These are phyloP conservation scores for Suhomyces guaymorum DNA, from an alignment of 1,139 yeast genomes.

Conservation along the genomic window DNA sequence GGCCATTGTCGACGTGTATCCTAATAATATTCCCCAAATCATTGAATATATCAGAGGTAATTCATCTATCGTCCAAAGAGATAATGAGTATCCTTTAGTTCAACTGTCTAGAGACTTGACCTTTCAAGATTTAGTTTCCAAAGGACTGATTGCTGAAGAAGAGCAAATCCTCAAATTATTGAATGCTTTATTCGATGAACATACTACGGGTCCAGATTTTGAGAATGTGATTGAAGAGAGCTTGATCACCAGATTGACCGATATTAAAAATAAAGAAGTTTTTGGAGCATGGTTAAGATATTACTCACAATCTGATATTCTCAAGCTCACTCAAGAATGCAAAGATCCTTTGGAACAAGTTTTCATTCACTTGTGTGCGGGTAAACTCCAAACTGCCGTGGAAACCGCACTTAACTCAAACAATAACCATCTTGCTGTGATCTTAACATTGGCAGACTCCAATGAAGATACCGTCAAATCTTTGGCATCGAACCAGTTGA, in stretches of 20 bases:
- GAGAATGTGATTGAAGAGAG: slow-evolving; percentile 26
- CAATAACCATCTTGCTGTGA: slow-evolving; percentile 67
- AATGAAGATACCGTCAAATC: slow-evolving; percentile 57
- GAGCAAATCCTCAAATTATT: slow-evolving; percentile 46
- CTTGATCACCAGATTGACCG: slow-evolving; percentile 23
- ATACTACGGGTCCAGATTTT: slow-evolving; percentile 5
- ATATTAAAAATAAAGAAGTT: slow-evolving; percentile 38
- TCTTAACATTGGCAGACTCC: slow-evolving; percentile 72
- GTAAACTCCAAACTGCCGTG: slow-evolving; percentile 64
- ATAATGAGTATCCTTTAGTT: slow-evolving; percentile 32
- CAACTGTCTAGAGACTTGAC: slow-evolving; percentile 20
- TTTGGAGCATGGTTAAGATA: slow-evolving; percentile 44
- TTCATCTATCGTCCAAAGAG: slow-evolving; percentile 23
- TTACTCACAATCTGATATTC: slow-evolving; percentile 23
- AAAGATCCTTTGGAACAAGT: slow-evolving; percentile 49
- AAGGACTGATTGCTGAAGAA: slow-evolving; percentile 15
- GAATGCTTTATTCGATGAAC: slow-evolving; percentile 56
- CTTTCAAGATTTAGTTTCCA: slow-evolving; percentile 26
- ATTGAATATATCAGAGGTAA: slow-evolving; percentile 23
- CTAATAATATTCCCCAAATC: slow-evolving; percentile 23
- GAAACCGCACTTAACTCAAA: slow-evolving; percentile 55
- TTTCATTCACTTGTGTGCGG: slow-evolving; percentile 53
- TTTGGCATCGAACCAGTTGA: slow-evolving; percentile 61
- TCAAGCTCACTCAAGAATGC: slow-evolving; percentile 17
- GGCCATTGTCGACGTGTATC: slow-evolving; percentile 22